phyloP scores from a whole-genome alignment of 176 grass and related monocot genomes.

The Lolium multiflorum region DNA sequence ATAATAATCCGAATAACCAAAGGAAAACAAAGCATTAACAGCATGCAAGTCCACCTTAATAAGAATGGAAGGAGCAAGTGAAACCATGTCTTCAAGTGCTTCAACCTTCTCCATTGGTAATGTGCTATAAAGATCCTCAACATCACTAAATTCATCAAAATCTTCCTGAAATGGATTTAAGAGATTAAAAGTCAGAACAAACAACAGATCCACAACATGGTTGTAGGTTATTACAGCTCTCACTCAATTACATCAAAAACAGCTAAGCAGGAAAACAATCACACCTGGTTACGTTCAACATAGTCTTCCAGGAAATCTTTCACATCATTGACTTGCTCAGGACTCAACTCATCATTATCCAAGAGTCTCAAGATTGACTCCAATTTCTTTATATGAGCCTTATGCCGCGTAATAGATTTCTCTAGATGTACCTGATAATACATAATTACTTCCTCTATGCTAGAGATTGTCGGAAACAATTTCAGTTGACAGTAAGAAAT shows the following conservation, averaged over 20 bases:
- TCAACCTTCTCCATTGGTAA: conserved; percentile 97
- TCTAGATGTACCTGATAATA: conserved; percentile 89
- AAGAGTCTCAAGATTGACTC: conserved; percentile 97
- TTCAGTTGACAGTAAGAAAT: conserved; percentile 32
- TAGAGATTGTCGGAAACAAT: conserved; percentile 32
- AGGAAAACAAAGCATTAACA: conserved; percentile 31
- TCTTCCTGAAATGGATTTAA: conserved; percentile 78
- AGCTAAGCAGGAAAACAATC: conserved; percentile 19
- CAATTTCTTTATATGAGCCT: conserved; percentile 96
- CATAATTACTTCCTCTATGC: conserved; percentile 38
- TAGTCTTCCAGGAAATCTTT: conserved; percentile 99
- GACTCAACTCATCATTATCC: conserved; percentile 98
- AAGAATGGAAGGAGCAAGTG: conserved; percentile 89
- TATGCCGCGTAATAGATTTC: conserved; percentile 90
- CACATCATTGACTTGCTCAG: conserved; percentile 97
- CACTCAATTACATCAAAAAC: conserved; percentile 25
- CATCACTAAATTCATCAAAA: conserved; percentile 98
- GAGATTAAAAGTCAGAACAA: conserved; percentile 32
- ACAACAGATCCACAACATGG: conserved; percentile 18
- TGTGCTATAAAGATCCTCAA: conserved; percentile 87
- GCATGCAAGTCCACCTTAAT: conserved; percentile 70
- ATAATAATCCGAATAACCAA: conserved; percentile 29
- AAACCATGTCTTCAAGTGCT: conserved; percentile 99
- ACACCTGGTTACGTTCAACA: conserved; percentile 96
- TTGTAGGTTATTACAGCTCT: conserved; percentile 17